Base-by-base conservation (phyloP, 345 rosid species). In the Moricandia arvensis region DNA sequence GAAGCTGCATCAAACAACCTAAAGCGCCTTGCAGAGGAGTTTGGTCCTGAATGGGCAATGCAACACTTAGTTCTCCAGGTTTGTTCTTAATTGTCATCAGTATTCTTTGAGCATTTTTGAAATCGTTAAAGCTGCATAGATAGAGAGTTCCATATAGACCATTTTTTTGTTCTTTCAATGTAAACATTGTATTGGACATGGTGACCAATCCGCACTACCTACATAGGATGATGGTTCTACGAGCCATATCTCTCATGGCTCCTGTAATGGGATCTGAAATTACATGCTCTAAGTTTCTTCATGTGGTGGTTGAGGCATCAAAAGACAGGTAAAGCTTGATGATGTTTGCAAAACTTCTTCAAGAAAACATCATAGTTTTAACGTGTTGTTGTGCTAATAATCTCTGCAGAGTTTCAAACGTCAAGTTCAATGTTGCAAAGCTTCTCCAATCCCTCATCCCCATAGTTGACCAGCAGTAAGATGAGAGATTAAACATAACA, bases 341-440 rank as follows among this genome's bases (percentile, higher is more conserved):
- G 68, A 51, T 31, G 6, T 27, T 6, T 35, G 8, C 59, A 5
- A 17, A 37, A 33, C 21, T 29, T 59, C 17, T 34, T 31, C 8
- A 33, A n/a, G 47, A 35, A 34, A 2, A 31, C 18, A 41, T 45
- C 6, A 4, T 45, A 64, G 57, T 57, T 69, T 51, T 79, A 15
- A 72, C 33, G 9, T 69, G 31, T 59, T 45, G 33, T 71, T 72
- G 27, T 49, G 8, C 38, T 31, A 43, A 33, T 41, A 68, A 75
- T 70, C 4, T 43, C 62, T 77, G 67, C 90, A 94, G 97, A 82
- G 98, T 94, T 57, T 88, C 97, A 26, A 94, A 94, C 86, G 87
- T 91, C 75, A 93, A 90, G 82, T 91, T 93, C 70, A 93, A 93
- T 62, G 96, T 90, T 58, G 98, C 98, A 0, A 94, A 94, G 80